Percentiles rank a stretch among this genome's conserved stretches.
Conservation (phyloP, 129 eudicot species). For the Glebionis coronaria region DNA sequence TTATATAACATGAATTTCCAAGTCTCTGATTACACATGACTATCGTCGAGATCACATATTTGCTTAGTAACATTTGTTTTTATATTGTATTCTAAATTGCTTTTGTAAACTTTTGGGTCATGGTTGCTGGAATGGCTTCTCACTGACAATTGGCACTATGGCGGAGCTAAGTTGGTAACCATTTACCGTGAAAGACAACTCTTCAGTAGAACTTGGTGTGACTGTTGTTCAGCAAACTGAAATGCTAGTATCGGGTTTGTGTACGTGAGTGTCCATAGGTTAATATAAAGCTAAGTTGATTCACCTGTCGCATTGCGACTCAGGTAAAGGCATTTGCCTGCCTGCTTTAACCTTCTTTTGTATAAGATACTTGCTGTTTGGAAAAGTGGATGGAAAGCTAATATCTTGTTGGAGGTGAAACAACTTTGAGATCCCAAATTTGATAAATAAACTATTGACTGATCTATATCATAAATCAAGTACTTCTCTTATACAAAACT, state of each 20-base stretch:
- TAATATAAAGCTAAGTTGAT: neutral
- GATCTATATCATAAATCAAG: neutral
- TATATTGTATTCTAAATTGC: neutral
- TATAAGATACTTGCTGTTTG: slow-evolving; percentile 13
- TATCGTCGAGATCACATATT: neutral
- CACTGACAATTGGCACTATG: neutral
- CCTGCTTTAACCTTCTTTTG: neutral
- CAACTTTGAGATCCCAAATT: neutral
- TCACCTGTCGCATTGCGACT: neutral
- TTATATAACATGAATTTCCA: neutral
- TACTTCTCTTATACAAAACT: too few species aligned
- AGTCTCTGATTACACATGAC: neutral
- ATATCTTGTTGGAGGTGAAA: too few species aligned
- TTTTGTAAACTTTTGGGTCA: neutral
- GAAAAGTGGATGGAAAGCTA: neutral
- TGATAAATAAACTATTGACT: neutral
- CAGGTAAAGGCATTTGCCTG: slow-evolving; percentile 3
- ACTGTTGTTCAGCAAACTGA: neutral
- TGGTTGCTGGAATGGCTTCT: neutral
- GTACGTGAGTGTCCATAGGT: neutral
- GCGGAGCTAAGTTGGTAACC: neutral
- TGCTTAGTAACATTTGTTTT: neutral
- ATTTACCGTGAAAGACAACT: neutral
- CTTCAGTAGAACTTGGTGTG: neutral
- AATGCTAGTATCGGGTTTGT: neutral